A percentile compares a stretch with the other conserved stretches of the same genome.
phyloP scores from a whole-genome alignment of 257 asterid species.

The Echium plantagineum region DNA sequence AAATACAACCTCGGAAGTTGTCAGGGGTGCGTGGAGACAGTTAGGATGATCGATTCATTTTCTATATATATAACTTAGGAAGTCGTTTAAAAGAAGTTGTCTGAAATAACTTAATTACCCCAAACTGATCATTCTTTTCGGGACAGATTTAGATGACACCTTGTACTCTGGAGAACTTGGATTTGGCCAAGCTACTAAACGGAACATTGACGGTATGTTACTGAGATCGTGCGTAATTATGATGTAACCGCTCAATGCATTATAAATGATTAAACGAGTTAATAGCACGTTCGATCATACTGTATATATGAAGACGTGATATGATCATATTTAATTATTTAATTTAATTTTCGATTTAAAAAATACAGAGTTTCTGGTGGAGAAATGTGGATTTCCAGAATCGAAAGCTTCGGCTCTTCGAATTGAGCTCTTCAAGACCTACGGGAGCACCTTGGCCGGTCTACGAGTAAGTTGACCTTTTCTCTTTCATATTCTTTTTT shows the following conservation, averaged over 20 bases:
- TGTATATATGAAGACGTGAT: no score
- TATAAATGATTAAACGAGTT: background rate
- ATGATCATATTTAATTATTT: background rate
- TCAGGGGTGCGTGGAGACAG: no score
- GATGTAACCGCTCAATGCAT: no score
- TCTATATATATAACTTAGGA: no score
- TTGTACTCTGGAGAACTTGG: slow-evolving; percentile 65
- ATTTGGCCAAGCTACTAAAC: slow-evolving; percentile 64
- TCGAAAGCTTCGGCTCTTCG: slow-evolving; percentile 57
- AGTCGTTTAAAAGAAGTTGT: background rate
- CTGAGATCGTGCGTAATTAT: background rate
- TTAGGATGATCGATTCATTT: no score
- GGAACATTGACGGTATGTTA: slow-evolving; percentile 59
- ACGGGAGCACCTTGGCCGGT: slow-evolving; percentile 91
- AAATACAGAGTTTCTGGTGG: slow-evolving; percentile 46
- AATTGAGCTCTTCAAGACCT: slow-evolving; percentile 59
- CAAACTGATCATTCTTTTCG: background rate
- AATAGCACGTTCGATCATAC: no score
- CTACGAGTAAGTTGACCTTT: slow-evolving; percentile 46
- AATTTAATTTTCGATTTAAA: background rate
- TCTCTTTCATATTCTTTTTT: background rate
- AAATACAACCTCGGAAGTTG: no score
- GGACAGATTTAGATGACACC: slow-evolving; percentile 86
- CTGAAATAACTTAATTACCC: background rate
- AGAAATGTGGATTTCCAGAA: slow-evolving; percentile 51